phyloP scores from a whole-genome alignment of 129 eudicot genomes.

The Arctium minus region DNA sequence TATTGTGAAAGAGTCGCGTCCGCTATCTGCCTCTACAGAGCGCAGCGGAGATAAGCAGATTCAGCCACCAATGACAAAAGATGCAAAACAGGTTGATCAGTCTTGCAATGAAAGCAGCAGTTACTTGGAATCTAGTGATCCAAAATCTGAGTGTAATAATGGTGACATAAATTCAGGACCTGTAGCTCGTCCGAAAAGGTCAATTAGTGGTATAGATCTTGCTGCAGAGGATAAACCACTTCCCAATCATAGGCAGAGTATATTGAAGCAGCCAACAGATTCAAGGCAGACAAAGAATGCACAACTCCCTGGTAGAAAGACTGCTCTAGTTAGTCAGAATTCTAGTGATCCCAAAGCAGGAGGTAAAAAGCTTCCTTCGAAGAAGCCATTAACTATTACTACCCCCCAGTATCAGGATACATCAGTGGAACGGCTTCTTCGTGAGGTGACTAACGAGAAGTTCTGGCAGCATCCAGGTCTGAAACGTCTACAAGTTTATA shows the following conservation, averaged over 20 bases:
- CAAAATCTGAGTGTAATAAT: conserved; percentile 55
- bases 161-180: conserved; percentile 60
- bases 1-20: conserved; percentile 48
- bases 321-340: conserved; percentile 50
- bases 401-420: conserved; percentile 71
- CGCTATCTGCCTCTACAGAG: conserved; percentile 26
- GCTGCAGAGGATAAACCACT: conserved; percentile 43
- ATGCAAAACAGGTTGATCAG: conserved; percentile 47
- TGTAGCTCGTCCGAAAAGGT: conserved; percentile 59
- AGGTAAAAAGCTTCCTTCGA: conserved; percentile 69
- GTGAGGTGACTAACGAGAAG: conserved; percentile 92
- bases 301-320: conserved; percentile 56
- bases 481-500: neutral
- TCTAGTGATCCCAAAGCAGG: conserved; percentile 48
- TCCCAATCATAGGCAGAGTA: conserved; percentile 48
- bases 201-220: conserved; percentile 57
- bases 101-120: conserved; percentile 52
- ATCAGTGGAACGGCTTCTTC: conserved; percentile 88
- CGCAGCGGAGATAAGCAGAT: conserved; percentile 58
- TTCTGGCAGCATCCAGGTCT: conserved; percentile 98
- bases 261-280: conserved; percentile 57
- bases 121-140: conserved; percentile 61
- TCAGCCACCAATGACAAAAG: conserved; percentile 42
- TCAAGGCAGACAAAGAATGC: conserved; percentile 44
- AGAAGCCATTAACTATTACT: conserved; percentile 48